Evolutionary conservation across 768 basidiomycete species (phyloP).

Genomic region (Coprinopsis marcescibilis): DNA sequence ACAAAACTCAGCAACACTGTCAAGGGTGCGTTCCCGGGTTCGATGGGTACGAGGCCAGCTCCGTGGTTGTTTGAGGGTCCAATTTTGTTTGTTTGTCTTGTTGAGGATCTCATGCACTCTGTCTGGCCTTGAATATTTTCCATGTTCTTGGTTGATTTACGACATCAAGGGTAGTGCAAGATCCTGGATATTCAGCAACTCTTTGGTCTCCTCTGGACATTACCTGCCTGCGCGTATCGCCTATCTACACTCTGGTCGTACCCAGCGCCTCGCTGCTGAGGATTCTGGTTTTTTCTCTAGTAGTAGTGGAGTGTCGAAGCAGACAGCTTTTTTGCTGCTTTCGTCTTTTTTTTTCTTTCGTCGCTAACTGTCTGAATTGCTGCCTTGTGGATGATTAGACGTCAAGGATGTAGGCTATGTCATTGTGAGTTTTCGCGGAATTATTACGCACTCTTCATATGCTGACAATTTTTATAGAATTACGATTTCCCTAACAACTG

Average conservation of each 20-base stretch:
- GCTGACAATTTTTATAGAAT: slow-evolving; percentile 47
- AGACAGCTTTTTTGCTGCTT: background rate
- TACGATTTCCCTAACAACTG: slow-evolving; percentile 98
- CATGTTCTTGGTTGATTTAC: slow-evolving; percentile 9
- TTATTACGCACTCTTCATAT: background rate
- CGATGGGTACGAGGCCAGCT: slow-evolving; percentile 34
- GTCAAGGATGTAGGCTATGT: slow-evolving; percentile 99
- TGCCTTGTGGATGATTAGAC: slow-evolving; percentile 49
- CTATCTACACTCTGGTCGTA: slow-evolving; percentile 11
- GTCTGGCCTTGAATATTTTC: slow-evolving; percentile 19
- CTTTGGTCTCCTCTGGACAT: slow-evolving; percentile 9
- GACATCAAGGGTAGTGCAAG: background rate
- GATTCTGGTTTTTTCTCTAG: slow-evolving; percentile 2
- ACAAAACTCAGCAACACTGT: slow-evolving; percentile 10
- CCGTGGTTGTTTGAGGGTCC: slow-evolving; percentile 28
- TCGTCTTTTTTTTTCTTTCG: slow-evolving; percentile 9
- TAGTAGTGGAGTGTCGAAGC: slow-evolving; percentile 1
- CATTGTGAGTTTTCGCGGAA: slow-evolving; percentile 56
- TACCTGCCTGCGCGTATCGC: slow-evolving; percentile 8
- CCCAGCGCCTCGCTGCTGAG: slow-evolving; percentile 4
- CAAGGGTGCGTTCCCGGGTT: slow-evolving; percentile 33
- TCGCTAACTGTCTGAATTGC: slow-evolving; percentile 26
- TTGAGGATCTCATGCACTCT: slow-evolving; percentile 4
- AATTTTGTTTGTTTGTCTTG: slow-evolving; percentile 12
- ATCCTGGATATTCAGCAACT: slow-evolving; percentile 7